phyloP scores from a whole-genome alignment of 495 filamentous ascomycete genomes.

The Corynascus novoguineensis region DNA sequence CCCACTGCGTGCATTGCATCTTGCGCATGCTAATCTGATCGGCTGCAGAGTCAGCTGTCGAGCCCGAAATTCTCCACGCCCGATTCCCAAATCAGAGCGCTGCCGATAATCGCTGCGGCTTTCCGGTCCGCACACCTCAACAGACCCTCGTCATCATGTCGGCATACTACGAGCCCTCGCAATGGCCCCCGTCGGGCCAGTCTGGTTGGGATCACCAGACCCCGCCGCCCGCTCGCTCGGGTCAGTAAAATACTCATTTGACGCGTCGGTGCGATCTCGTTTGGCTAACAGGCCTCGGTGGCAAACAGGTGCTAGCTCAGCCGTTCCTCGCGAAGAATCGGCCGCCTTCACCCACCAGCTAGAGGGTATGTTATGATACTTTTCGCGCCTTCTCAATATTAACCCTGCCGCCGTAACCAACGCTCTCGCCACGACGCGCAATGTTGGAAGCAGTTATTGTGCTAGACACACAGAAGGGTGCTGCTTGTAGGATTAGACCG shows the following conservation, averaged over 20 bases:
- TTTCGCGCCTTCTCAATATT: neutral
- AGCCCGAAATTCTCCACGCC: slow-evolving; percentile 18
- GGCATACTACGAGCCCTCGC: slow-evolving; percentile 78
- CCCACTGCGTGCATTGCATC: slow-evolving; percentile 5
- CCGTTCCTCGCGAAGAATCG: slow-evolving; percentile 69
- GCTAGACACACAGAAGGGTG: no score
- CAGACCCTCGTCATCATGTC: slow-evolving; percentile 54
- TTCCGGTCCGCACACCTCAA: slow-evolving; percentile 28
- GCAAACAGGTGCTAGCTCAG: slow-evolving; percentile 70
- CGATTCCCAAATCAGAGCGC: slow-evolving; percentile 1
- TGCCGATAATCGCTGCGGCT: slow-evolving; percentile 30
- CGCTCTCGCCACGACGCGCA: neutral
- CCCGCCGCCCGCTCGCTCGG: slow-evolving; percentile 79
- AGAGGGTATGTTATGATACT: slow-evolving; percentile 66
- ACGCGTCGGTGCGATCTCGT: slow-evolving; percentile 17
- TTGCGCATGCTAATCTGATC: slow-evolving; percentile 12
- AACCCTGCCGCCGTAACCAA: neutral
- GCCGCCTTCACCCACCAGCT: slow-evolving; percentile 82
- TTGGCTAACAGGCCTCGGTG: slow-evolving; percentile 34
- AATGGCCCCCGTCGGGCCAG: slow-evolving; percentile 62
- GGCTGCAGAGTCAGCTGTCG: slow-evolving; percentile 14
- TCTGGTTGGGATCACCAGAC: slow-evolving; percentile 74
- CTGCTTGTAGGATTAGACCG: neutral
- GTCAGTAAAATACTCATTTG: slow-evolving; percentile 39
- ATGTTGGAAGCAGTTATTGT: no score